Conservation (phyloP, 129 eudicot genomes). For the Silybum marianum region DNA sequence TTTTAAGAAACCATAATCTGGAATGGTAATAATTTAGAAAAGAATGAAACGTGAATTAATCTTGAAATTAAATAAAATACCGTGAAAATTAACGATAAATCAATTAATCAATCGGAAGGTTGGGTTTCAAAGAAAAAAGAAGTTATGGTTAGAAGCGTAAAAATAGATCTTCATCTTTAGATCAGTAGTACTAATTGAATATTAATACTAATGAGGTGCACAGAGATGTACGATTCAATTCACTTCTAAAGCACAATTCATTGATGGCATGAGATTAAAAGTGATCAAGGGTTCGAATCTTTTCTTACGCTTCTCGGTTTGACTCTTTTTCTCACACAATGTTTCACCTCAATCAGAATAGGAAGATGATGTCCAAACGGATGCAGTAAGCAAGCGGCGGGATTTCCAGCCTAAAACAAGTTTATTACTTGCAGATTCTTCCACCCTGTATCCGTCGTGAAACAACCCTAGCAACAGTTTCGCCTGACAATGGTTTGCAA, state of each 20-base stretch:
- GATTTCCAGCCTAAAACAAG: constrained; percentile 84
- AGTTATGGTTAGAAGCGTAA: no score
- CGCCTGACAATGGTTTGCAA: constrained; percentile 87
- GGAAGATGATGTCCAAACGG: constrained; percentile 53
- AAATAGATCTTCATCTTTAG: no score
- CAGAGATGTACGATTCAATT: no score
- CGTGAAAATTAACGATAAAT: not conserved
- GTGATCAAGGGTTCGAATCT: no score
- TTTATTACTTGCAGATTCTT: constrained; percentile 58
- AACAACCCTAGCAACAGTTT: constrained; percentile 67
- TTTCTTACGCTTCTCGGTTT: no score
- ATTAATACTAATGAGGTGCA: no score
- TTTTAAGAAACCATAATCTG: not conserved
- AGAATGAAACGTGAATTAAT: not conserved
- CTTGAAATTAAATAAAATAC: not conserved
- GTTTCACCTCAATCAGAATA: not conserved
- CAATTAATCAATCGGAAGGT: not conserved
- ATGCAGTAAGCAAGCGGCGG: constrained; percentile 66
- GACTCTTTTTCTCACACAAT: no score
- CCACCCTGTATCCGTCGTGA: constrained; percentile 72
- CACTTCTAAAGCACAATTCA: no score
- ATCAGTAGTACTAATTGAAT: no score
- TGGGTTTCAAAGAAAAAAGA: no score
- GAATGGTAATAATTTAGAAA: not conserved
- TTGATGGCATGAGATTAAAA: no score